Percentiles rank a stretch among this genome's conserved stretches.
phyloP scores from a whole-genome alignment of 495 filamentous ascomycete species.

The Copromyces sp. region DNA sequence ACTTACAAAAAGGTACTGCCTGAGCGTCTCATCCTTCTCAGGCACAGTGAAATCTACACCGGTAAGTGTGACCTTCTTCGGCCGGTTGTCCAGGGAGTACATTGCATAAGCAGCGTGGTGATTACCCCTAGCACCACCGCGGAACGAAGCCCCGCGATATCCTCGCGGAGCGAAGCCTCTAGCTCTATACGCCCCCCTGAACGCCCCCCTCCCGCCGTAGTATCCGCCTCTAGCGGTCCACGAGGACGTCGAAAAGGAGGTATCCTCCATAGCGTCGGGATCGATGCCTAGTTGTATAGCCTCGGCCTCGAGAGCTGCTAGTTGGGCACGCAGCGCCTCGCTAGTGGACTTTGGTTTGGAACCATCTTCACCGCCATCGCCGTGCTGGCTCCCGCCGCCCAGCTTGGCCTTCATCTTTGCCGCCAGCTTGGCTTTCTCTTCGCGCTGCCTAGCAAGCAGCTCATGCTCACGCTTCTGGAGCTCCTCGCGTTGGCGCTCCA shows the following conservation, averaged over 20 bases:
- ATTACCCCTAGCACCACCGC: constrained; percentile 49
- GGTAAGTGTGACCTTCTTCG: constrained; percentile 63
- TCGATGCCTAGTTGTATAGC: constrained; percentile 73
- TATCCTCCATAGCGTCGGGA: constrained; percentile 34
- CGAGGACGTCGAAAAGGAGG: constrained; percentile 26
- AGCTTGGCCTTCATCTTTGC: constrained; percentile 38
- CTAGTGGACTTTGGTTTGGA: constrained; percentile 28
- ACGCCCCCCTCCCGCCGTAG: constrained; percentile 34
- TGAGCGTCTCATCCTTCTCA: constrained; percentile 71
- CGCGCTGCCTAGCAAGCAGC: constrained; percentile 60
- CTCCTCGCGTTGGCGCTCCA: constrained; percentile 59
- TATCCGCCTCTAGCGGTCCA: constrained; percentile 24
- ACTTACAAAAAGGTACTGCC: constrained; percentile 78
- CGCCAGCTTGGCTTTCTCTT: constrained; percentile 63
- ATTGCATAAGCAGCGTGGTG: constrained; percentile 47
- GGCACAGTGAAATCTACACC: constrained; percentile 55
- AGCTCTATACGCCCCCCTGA: constrained; percentile 33
- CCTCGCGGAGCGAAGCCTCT: constrained; percentile 37
- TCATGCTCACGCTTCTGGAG: constrained; percentile 70
- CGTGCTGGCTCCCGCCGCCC: constrained; percentile 1
- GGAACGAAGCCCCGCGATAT: constrained; percentile 13
- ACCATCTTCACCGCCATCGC: constrained; percentile 11
- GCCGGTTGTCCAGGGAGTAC: constrained; percentile 78
- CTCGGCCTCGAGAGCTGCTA: constrained; percentile 77
- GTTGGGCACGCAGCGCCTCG: constrained; percentile 59